phyloP scores from a whole-genome alignment of 129 eudicot species.

The Flaveria trinervia region DNA sequence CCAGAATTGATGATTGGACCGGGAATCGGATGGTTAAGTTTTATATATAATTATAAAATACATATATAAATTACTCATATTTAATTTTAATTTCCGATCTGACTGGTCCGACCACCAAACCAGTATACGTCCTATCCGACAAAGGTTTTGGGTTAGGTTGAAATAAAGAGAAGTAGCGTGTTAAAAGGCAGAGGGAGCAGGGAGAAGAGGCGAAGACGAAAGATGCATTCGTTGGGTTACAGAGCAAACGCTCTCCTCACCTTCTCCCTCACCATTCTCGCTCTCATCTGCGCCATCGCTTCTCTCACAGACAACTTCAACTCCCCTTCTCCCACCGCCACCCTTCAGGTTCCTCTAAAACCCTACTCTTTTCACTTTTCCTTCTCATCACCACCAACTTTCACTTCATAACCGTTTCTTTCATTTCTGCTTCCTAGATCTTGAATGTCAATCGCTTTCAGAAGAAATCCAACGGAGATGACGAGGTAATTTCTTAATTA shows the following conservation, averaged over 20 bases:
- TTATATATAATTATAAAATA: too few relatives aligned
- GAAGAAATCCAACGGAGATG: slow-evolving; percentile 80
- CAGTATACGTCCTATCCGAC: too few relatives aligned
- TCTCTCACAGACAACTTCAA: slow-evolving; percentile 85
- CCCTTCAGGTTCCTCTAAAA: slow-evolving; percentile 54
- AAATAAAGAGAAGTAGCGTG: neutral
- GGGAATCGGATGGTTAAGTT: too few relatives aligned
- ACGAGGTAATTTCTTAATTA: slow-evolving; percentile 52
- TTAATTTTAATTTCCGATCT: too few relatives aligned
- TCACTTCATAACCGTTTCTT: neutral
- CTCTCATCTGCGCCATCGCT: slow-evolving; percentile 83
- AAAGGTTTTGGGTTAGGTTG: neutral
- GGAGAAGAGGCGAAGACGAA: slow-evolving; percentile 11
- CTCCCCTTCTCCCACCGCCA: slow-evolving; percentile 59
- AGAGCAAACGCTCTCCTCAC: slow-evolving; percentile 90
- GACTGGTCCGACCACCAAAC: too few relatives aligned
- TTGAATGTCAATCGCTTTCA: slow-evolving; percentile 76
- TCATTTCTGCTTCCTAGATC: slow-evolving; percentile 44
- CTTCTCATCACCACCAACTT: neutral
- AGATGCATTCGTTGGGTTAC: slow-evolving; percentile 76
- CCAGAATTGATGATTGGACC: too few relatives aligned
- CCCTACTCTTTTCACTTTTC: slow-evolving; percentile 7
- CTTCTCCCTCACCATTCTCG: slow-evolving; percentile 70
- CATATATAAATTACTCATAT: too few relatives aligned
- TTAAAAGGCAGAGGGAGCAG: neutral